phyloP scores from a whole-genome alignment of 306 rosid species.

The Amphicarpaea edgeworthii region DNA sequence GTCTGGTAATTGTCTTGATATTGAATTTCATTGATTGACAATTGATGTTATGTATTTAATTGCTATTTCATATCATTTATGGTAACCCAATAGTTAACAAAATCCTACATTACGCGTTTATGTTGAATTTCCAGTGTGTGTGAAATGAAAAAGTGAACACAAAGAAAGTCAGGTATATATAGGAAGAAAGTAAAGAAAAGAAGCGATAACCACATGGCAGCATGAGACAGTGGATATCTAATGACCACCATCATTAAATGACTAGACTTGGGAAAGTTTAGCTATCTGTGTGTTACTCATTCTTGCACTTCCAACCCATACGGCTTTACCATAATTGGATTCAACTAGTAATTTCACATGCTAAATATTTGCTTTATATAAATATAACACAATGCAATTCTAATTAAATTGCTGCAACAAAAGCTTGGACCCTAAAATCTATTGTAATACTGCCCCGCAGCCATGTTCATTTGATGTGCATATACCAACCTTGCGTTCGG shows the following conservation, averaged over 20 bases:
- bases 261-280: neutral
- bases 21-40: too few relatives aligned
- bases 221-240: too few relatives aligned
- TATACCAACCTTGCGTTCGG: neutral
- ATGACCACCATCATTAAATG: too few relatives aligned
- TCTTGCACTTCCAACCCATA: neutral
- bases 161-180: neutral
- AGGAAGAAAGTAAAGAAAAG: neutral
- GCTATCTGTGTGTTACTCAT: neutral
- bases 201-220: neutral
- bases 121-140: too few relatives aligned
- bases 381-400: too few relatives aligned
- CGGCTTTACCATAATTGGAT: neutral
- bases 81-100: too few relatives aligned
- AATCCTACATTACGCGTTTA: too few relatives aligned
- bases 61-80: too few relatives aligned
- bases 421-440: neutral
- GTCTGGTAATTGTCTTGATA: too few relatives aligned
- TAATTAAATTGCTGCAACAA: neutral
- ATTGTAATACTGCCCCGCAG: neutral
- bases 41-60: too few relatives aligned
- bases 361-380: too few relatives aligned
- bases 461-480: neutral
- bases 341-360: neutral
- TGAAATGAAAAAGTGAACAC: neutral